Percentiles rank a stretch among this genome's conserved stretches.
Evolutionary conservation across 2,329 filamentous ascomycete genomes (phyloP).

Genomic region (Curvularia sp.): DNA sequence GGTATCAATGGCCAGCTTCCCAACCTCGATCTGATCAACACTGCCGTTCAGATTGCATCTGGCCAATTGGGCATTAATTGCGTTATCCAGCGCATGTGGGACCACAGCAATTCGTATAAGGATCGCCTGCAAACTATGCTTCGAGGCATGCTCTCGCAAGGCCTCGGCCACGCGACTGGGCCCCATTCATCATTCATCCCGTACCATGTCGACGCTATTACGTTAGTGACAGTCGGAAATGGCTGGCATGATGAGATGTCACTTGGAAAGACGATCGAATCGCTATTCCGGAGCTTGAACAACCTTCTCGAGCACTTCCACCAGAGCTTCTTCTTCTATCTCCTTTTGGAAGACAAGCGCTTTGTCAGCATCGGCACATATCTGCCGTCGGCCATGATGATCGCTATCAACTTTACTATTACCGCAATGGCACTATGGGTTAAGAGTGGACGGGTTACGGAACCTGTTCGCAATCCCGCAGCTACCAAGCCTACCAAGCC

Average conservation of each 20-base stretch:
- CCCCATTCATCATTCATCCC: conserved; percentile 96
- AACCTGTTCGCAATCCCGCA: conserved; percentile 34
- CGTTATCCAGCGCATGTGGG: conserved; percentile 84
- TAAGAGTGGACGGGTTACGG: conserved; percentile 68
- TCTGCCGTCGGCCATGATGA: conserved; percentile 94
- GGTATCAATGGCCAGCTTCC: conserved; percentile 94
- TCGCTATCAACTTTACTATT: conserved; percentile 93
- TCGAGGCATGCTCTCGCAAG: conserved; percentile 90
- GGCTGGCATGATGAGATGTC: conserved; percentile 99
- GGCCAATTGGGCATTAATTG: conserved; percentile 91
- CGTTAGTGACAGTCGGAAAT: conserved; percentile 84
- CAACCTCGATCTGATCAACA: conserved; percentile 95
- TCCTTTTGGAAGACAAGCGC: conserved; percentile 86
- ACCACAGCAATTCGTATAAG: conserved; percentile 76
- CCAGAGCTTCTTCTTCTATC: conserved; percentile 99
- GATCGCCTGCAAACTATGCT: conserved; percentile 88
- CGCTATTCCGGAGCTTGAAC: conserved; percentile 90
- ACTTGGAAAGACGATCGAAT: conserved; percentile 86
- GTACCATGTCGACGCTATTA: conserved; percentile 96
- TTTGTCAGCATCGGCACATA: conserved; percentile 99
- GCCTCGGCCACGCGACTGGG: conserved; percentile 84
- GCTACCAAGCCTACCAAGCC: conserved; percentile 27
- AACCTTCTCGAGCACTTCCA: conserved; percentile 96
- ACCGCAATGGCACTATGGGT: conserved; percentile 96
- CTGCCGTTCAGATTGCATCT: conserved; percentile 82